Evolutionary conservation across 805 yeast genomes (phyloP).

Genomic region (Metschnikowia noctiluminum): DNA sequence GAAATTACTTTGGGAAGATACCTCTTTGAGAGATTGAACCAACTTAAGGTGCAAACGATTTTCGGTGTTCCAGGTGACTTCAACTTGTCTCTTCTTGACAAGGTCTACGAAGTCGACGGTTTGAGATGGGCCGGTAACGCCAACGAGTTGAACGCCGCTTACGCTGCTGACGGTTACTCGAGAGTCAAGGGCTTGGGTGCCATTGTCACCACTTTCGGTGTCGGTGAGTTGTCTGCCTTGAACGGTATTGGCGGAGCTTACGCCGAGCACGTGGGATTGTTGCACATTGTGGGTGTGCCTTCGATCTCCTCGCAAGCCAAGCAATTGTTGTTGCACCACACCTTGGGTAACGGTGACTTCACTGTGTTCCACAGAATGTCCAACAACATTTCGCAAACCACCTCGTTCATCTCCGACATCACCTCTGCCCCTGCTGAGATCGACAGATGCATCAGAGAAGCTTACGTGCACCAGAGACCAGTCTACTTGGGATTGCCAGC

Average conservation of each 20-base stretch:
- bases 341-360: constrained; percentile 81
- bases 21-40: constrained; percentile 73
- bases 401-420: constrained; percentile 61
- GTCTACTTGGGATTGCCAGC: constrained; percentile 82
- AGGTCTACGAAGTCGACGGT: constrained; percentile 69
- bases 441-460: constrained; percentile 71
- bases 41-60: constrained; percentile 65
- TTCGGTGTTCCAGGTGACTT: constrained; percentile 84
- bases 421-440: constrained; percentile 64
- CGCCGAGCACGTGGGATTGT: constrained; percentile 84
- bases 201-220: constrained; percentile 83
- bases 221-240: constrained; percentile 80
- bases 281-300: constrained; percentile 87
- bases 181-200: constrained; percentile 75
- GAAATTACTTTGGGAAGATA: constrained; percentile 70
- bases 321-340: constrained; percentile 74
- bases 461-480: constrained; percentile 71
- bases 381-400: constrained; percentile 62
- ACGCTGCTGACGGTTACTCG: constrained; percentile 86
- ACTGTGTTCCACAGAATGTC: constrained; percentile 79
- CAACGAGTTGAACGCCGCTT: constrained; percentile 85
- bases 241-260: constrained; percentile 87
- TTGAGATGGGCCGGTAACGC: constrained; percentile 90
- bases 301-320: constrained; percentile 69
- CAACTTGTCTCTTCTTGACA: constrained; percentile 68